Percentiles rank a stretch among this genome's conserved stretches.
phyloP scores from a whole-genome alignment of 768 basidiomycete species.

The Hypholoma fasciculare region DNA sequence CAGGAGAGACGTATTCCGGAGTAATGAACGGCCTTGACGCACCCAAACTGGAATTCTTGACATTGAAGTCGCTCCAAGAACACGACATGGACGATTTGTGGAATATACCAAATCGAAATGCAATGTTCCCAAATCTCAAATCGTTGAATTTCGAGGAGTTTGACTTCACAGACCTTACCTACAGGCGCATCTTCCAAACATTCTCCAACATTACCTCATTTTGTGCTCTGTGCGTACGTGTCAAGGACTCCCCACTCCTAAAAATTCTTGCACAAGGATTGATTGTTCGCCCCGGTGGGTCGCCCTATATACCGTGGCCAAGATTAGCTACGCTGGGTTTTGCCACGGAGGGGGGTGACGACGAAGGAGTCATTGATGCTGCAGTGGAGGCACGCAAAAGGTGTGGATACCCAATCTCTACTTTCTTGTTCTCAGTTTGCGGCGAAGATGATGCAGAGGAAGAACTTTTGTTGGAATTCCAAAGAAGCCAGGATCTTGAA shows the following conservation, averaged over 20 bases:
- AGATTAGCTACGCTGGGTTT: conserved; percentile 31
- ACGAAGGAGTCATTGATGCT: conserved; percentile 23
- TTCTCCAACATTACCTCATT: conserved; percentile 37
- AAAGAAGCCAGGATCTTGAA: conserved; percentile 10
- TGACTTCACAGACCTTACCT: conserved; percentile 33
- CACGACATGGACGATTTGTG: conserved; percentile 41
- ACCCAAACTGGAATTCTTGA: conserved; percentile 38
- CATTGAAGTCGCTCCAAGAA: conserved; percentile 42
- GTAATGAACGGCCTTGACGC: conserved; percentile 40
- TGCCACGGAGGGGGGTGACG: conserved; percentile 24
- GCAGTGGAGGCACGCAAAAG: conserved; percentile 23
- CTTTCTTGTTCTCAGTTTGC: conserved; percentile 28
- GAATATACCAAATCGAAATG: conserved; percentile 12
- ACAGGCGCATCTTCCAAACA: conserved; percentile 26
- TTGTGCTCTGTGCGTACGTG: conserved; percentile 21
- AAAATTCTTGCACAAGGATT: conserved; percentile 23
- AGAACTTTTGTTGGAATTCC: neutral
- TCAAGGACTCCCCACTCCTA: conserved; percentile 25
- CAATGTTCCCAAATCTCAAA: conserved; percentile 33
- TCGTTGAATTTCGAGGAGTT: conserved; percentile 42
- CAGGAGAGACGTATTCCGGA: conserved; percentile 35
- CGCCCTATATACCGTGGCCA: conserved; percentile 32
- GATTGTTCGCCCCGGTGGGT: neutral
- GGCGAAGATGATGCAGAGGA: conserved; percentile 14
- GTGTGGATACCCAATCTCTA: conserved; percentile 27